Conservation (phyloP, 345 rosid species). For the Litchi chinensis region DNA sequence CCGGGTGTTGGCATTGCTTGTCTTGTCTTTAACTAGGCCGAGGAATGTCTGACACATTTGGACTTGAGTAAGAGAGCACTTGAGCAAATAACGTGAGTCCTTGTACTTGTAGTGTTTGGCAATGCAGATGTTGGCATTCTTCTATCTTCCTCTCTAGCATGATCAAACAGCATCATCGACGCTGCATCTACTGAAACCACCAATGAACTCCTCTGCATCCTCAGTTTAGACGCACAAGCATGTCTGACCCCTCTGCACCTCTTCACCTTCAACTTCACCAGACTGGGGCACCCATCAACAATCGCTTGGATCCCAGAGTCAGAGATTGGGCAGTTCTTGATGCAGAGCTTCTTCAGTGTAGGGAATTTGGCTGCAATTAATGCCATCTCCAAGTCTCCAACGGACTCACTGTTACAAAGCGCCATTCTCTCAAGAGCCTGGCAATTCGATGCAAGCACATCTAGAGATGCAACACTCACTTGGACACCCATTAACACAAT, state of each 20-base stretch:
- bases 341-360: constrained; percentile 52
- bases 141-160: background rate
- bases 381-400: constrained; percentile 42
- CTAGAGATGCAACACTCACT: constrained; percentile 22
- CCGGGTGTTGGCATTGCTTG: too few relatives aligned
- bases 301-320: constrained; percentile 40
- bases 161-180: constrained; percentile 23
- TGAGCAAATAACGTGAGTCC: constrained; percentile 36
- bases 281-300: constrained; percentile 38
- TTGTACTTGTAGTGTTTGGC: constrained; percentile 10
- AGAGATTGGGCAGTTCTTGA: constrained; percentile 51
- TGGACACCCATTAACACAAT: constrained; percentile 46
- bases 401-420: constrained; percentile 41
- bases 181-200: constrained; percentile 37
- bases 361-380: constrained; percentile 37
- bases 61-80: constrained; percentile 40
- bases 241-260: constrained; percentile 41
- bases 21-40: too few relatives aligned
- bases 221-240: constrained; percentile 20
- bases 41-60: constrained; percentile 14
- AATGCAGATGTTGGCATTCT: background rate
- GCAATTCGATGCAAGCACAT: constrained; percentile 41
- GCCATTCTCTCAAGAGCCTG: constrained; percentile 45
- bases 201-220: constrained; percentile 23
- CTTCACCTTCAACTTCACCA: constrained; percentile 56